These are phyloP conservation scores for Westerdykella ornata DNA, from an alignment of 2,329 filamentous ascomycete genomes.

Conservation along the genomic window DNA sequence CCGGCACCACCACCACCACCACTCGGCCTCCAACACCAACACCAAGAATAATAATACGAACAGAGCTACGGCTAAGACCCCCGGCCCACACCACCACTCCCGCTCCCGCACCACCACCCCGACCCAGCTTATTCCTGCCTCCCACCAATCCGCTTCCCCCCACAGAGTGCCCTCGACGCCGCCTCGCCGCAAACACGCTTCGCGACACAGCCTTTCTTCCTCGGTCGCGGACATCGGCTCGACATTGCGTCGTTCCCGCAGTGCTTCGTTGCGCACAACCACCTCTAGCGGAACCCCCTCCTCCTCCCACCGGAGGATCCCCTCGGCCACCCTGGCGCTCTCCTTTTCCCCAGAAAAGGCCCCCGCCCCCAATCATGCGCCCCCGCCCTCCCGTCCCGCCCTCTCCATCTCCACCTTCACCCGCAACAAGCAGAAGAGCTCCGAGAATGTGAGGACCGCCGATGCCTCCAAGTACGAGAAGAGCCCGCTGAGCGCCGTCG, in stretches of 20 bases:
- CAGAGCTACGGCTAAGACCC: neutral
- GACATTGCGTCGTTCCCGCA: constrained; percentile 35
- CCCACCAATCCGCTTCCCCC: constrained; percentile 19
- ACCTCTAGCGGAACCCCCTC: constrained; percentile 22
- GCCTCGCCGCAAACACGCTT: constrained; percentile 20
- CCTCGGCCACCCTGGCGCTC: constrained; percentile 31
- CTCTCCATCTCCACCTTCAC: constrained; percentile 37
- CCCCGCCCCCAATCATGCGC: constrained; percentile 14
- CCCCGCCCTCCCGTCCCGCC: constrained; percentile 25
- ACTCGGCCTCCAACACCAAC: constrained; percentile 3
- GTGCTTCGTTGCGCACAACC: constrained; percentile 39
- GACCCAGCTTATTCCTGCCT: constrained; percentile 2
- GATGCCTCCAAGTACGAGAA: constrained; percentile 20
- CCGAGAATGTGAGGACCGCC: constrained; percentile 26
- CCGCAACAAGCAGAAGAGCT: constrained; percentile 31
- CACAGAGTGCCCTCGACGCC: constrained; percentile 19
- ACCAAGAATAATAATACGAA: neutral
- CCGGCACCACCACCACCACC: constrained; percentile 8
- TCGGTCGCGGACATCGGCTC: constrained; percentile 36
- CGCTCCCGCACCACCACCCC: constrained; percentile 9
- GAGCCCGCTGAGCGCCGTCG: constrained; percentile 27
- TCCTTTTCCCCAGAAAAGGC: constrained; percentile 34
- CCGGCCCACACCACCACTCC: neutral
- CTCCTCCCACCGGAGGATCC: constrained; percentile 31
- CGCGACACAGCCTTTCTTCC: constrained; percentile 30